Evolutionary conservation across 2,329 filamentous ascomycete species (phyloP), one percentile per base, ranked within the genome.

Genomic region (Shiraia sp.): DNA sequence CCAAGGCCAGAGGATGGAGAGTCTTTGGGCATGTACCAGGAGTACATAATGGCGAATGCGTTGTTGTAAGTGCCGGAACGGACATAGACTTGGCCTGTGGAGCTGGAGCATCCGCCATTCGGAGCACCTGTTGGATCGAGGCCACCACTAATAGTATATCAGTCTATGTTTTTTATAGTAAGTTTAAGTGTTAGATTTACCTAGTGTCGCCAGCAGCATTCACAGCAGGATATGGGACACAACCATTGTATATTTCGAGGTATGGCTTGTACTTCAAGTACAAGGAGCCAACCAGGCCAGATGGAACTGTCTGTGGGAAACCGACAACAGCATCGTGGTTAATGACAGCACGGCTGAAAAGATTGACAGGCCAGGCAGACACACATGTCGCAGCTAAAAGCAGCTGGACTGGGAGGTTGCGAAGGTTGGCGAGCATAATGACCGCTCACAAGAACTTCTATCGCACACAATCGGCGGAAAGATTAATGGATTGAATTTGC

Each of bases 211-310:
- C 82, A 0, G 68, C 62, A 0, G 73, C 72, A 47, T 85, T 78
- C 1, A 85, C 81, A 1, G 77, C 81, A 0, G 81, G 81, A 56
- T 82, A 85, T 0, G 81, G 80, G 7, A 84, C 81, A 47, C 82
- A 85, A 32, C 82, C 81, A 52, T 79, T 79, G 13, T 74, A 72
- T 4, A 83, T 76, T 9, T 80, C 53, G 5, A 83, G 70, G 38
- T 70, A 73, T 0, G 80, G 81, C 64, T 83, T 75, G 64, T 80
- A 83, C 38, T 77, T 76, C 29, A 78, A 59, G 50, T 80, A 79
- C 16, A 80, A 59, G 2, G 69, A 58, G 10, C 80, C 80, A 0
- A 65, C 58, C 1, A 66, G 66, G 4, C 70, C 71, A 29, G 63
- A 67, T 0, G 80, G 80, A 0, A 82, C 77, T 0, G 77, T 74